phyloP scores from a whole-genome alignment of 2,329 filamentous ascomycete species.

The Periconia sp. region DNA sequence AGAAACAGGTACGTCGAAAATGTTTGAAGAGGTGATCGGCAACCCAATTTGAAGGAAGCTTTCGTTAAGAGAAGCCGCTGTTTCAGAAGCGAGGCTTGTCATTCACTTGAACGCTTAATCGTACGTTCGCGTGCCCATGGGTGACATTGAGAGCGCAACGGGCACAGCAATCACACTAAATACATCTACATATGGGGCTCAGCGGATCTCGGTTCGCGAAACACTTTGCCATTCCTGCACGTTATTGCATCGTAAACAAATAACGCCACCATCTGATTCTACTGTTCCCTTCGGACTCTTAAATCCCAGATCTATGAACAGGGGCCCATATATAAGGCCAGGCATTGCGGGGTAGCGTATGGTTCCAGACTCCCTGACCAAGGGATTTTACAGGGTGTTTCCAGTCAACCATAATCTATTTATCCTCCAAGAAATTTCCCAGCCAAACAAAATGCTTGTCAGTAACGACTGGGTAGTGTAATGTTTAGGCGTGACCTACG shows the following conservation, averaged over 20 bases:
- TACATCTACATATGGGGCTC: not conserved
- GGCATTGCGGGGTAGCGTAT: conserved; percentile 29
- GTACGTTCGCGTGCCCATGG: not conserved
- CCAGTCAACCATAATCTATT: conserved; percentile 35
- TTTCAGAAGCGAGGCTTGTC: not conserved
- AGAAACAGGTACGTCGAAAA: not conserved
- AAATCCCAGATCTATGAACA: conserved; percentile 12
- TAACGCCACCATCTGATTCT: not conserved
- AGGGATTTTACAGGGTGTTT: conserved; percentile 25
- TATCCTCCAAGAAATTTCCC: conserved; percentile 13
- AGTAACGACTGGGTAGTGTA: conserved; percentile 12
- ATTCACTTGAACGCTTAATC: not conserved
- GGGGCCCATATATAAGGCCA: conserved; percentile 16
- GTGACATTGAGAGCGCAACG: not conserved
- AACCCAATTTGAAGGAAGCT: not conserved
- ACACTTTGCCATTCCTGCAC: not conserved
- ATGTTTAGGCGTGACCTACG: conserved; percentile 9
- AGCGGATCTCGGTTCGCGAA: not conserved
- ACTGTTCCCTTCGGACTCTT: not conserved
- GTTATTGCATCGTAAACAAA: not conserved
- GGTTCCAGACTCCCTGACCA: conserved; percentile 15
- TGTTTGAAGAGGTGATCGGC: not conserved
- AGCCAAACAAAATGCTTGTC: conserved; percentile 19
- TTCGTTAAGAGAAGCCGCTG: not conserved
- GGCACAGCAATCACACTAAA: not conserved